Percentiles rank a stretch among this genome's conserved stretches.
phyloP scores from a whole-genome alignment of 805 yeast species.

The Schizosaccharomyces cryophilus region DNA sequence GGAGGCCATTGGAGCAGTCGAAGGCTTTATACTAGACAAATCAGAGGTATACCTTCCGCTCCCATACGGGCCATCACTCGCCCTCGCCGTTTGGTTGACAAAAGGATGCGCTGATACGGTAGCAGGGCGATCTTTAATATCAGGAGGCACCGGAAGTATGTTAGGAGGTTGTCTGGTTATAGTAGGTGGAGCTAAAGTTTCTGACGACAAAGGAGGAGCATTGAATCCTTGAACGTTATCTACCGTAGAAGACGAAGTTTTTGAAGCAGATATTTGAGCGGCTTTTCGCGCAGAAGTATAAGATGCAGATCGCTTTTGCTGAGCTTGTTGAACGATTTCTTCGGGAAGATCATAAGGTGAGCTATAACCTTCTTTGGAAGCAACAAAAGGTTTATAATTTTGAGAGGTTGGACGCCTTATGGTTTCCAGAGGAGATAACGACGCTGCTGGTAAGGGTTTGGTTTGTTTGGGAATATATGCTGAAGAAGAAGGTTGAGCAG shows the following conservation, averaged over 20 bases:
- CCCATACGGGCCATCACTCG: too few relatives aligned
- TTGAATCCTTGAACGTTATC: too few relatives aligned
- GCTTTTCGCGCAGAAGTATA: background rate
- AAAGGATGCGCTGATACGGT: too few relatives aligned
- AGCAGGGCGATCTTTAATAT: too few relatives aligned
- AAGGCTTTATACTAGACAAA: too few relatives aligned
- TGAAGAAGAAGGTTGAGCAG: background rate
- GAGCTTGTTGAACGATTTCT: background rate
- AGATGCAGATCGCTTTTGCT: background rate
- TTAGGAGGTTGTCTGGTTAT: too few relatives aligned
- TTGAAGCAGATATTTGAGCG: background rate
- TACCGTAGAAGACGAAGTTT: background rate
- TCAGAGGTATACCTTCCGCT: too few relatives aligned
- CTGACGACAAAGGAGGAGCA: too few relatives aligned
- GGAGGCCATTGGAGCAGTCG: too few relatives aligned
- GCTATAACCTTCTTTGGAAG: background rate
- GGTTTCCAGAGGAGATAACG: background rate
- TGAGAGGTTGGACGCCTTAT: background rate
- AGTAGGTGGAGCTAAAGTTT: too few relatives aligned
- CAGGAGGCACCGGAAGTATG: too few relatives aligned
- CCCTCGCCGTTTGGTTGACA: too few relatives aligned
- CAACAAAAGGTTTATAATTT: background rate
- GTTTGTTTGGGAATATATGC: background rate
- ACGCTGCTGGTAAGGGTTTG: background rate
- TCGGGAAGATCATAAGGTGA: background rate